Percentiles rank a stretch among this genome's conserved stretches.
Conservation (phyloP, 768 basidiomycete species). For the Hypholoma sublateritium region DNA sequence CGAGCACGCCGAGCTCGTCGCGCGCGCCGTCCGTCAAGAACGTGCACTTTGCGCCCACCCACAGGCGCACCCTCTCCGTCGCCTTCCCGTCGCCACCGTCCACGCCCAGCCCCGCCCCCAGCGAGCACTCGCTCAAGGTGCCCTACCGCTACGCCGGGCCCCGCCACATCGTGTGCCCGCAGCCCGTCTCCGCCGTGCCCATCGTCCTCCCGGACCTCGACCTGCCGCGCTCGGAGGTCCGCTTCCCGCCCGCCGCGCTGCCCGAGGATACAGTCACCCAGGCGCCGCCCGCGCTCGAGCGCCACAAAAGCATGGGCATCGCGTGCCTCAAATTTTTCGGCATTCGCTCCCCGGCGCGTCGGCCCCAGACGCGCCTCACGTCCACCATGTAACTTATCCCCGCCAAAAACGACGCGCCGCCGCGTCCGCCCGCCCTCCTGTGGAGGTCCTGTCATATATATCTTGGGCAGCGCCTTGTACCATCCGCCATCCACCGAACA, state of each 20-base stretch:
- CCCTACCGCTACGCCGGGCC: conserved; percentile 14
- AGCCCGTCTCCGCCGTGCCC: conserved; percentile 4
- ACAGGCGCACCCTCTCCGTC: conserved; percentile 9
- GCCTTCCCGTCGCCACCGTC: conserved; percentile 7
- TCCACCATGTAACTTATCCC: neutral
- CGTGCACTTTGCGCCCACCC: conserved; percentile 3
- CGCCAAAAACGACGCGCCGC: neutral
- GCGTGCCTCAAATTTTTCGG: conserved; percentile 53
- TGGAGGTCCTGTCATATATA: conserved; percentile 2
- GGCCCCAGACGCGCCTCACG: conserved; percentile 3
- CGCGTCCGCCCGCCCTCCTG: neutral
- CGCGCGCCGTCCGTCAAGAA: conserved; percentile 3
- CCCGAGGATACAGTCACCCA: neutral
- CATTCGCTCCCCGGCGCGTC: conserved; percentile 31
- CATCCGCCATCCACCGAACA: neutral
- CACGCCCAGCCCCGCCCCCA: conserved; percentile 1
- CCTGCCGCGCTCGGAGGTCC: conserved; percentile 2
- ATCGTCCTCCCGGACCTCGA: conserved; percentile 9
- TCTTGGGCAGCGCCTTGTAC: conserved; percentile 18
- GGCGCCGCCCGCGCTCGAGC: conserved; percentile 24
- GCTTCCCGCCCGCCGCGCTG: neutral
- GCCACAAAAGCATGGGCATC: conserved; percentile 37
- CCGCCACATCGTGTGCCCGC: conserved; percentile 12
- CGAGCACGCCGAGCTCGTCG: conserved; percentile 3
- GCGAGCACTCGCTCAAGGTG: conserved; percentile 1